Percentiles rank a stretch among this genome's conserved stretches.
These are phyloP conservation scores for Daldinia childiae DNA, from an alignment of 495 filamentous ascomycete genomes.

Conservation along the genomic window DNA sequence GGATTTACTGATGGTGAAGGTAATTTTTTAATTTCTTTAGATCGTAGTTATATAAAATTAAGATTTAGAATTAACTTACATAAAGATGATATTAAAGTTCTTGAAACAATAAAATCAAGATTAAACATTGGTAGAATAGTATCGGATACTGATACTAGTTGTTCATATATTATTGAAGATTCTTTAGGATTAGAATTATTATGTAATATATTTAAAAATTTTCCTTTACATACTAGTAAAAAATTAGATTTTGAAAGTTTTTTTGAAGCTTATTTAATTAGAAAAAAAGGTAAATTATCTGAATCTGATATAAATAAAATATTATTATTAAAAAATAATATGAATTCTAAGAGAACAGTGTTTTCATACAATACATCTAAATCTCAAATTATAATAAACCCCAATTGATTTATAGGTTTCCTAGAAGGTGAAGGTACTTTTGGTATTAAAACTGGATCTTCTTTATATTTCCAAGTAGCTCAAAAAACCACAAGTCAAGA, in stretches of 20 bases:
- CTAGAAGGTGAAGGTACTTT: constrained; percentile 4
- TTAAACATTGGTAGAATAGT: constrained; percentile 2
- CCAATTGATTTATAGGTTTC: constrained; percentile 5
- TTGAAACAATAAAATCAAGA: constrained; percentile 1
- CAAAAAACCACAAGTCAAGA: constrained; percentile 5
- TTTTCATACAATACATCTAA: constrained; percentile 5
- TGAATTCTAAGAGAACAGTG: constrained; percentile 5
- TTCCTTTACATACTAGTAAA: too few species aligned
- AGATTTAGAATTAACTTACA: constrained; percentile 2
- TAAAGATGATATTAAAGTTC: constrained; percentile 2
- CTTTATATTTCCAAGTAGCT: constrained; percentile 5
- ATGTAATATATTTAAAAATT: constrained; percentile 6
- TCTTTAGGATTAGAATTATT: constrained; percentile 5
- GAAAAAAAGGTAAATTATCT: constrained; percentile 5
- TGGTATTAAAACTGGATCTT: constrained; percentile 5
- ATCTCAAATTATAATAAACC: constrained; percentile 5
- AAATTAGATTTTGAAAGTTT: constrained; percentile 4
- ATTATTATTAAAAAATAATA: constrained; percentile 6
- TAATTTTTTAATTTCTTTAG: constrained; percentile 4
- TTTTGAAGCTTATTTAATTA: constrained; percentile 2
- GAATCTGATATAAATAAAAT: constrained; percentile 4
- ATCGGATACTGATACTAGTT: constrained; percentile 5
- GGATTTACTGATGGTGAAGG: not conserved
- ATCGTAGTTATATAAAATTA: constrained; percentile 4
- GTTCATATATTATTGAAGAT: constrained; percentile 5